Percentiles rank a stretch among this genome's conserved stretches.
phyloP scores from a whole-genome alignment of 805 yeast species.

The Saturnispora diversa region DNA sequence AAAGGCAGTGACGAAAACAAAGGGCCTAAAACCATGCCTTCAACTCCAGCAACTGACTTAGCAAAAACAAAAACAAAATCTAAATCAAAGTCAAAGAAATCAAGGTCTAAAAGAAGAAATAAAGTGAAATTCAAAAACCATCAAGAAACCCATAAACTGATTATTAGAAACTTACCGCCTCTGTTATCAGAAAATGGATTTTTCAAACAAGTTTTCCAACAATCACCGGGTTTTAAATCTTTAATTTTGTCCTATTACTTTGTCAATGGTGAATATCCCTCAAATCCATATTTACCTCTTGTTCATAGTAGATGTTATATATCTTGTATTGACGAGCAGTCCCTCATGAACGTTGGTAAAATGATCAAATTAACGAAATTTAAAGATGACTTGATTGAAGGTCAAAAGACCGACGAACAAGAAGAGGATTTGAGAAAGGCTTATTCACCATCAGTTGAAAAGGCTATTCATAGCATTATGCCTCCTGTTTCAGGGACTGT shows the following conservation, averaged over 20 bases:
- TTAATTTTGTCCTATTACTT: conserved; percentile 27
- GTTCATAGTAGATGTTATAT: conserved; percentile 37
- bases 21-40: background rate
- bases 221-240: conserved; percentile 3
- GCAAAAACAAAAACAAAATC: background rate
- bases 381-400: conserved; percentile 10
- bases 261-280: conserved; percentile 34
- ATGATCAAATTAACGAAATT: conserved; percentile 25
- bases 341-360: conserved; percentile 26
- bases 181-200: conserved; percentile 27
- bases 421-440: conserved; percentile 20
- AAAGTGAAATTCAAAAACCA: background rate
- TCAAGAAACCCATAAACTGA: conserved; percentile 25
- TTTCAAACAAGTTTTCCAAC: background rate
- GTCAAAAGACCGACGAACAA: background rate
- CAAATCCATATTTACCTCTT: conserved; percentile 33
- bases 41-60: background rate
- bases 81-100: background rate
- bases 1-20: background rate
- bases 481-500: conserved; percentile 7
- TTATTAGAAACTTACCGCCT: conserved; percentile 40
- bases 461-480: conserved; percentile 31
- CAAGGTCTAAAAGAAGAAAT: conserved; percentile 4
- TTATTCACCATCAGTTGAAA: conserved; percentile 31
- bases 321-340: conserved; percentile 25